Percentiles rank a stretch among this genome's conserved stretches.
These are phyloP conservation scores for Termitomyces sp. DNA, from an alignment of 768 basidiomycete genomes.

Conservation along the genomic window DNA sequence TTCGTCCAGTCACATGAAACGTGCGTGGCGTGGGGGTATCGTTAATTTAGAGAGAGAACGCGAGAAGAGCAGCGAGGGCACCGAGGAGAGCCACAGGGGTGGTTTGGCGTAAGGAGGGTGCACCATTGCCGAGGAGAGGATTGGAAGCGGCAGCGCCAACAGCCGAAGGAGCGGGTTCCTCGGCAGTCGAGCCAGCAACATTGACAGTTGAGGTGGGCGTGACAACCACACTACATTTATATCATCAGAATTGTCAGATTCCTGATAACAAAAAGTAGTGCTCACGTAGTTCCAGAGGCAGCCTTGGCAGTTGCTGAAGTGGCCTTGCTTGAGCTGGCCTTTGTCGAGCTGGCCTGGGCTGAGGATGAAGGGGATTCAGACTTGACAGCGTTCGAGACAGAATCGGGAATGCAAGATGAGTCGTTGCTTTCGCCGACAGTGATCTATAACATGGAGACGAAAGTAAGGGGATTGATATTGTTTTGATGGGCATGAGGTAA, in stretches of 20 bases:
- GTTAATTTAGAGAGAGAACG: conserved; percentile 30
- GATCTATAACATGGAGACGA: conserved; percentile 26
- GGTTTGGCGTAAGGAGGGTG: conserved; percentile 33
- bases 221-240: conserved; percentile 18
- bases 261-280: background rate
- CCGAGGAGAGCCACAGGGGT: conserved; percentile 38
- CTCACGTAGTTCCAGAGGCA: conserved; percentile 18
- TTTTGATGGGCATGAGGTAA: background rate
- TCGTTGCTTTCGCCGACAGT: conserved; percentile 35
- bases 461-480: conserved; percentile 9
- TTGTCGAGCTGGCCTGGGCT: conserved; percentile 1
- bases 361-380: conserved; percentile 16
- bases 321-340: background rate
- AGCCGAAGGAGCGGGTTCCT: conserved; percentile 8
- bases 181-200: conserved; percentile 5
- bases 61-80: conserved; percentile 36
- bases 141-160: conserved; percentile 43
- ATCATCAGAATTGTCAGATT: background rate
- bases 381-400: conserved; percentile 3
- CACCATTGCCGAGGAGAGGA: conserved; percentile 29
- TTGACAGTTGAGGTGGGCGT: conserved; percentile 16
- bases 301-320: conserved; percentile 1
- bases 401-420: conserved; percentile 31
- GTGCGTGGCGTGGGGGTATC: conserved; percentile 23
- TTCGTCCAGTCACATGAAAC: conserved; percentile 15